Percentiles rank a stretch among this genome's conserved stretches.
Conservation (phyloP, 1,284 basidiomycete species). For the Ceraceosorus guamensis region DNA sequence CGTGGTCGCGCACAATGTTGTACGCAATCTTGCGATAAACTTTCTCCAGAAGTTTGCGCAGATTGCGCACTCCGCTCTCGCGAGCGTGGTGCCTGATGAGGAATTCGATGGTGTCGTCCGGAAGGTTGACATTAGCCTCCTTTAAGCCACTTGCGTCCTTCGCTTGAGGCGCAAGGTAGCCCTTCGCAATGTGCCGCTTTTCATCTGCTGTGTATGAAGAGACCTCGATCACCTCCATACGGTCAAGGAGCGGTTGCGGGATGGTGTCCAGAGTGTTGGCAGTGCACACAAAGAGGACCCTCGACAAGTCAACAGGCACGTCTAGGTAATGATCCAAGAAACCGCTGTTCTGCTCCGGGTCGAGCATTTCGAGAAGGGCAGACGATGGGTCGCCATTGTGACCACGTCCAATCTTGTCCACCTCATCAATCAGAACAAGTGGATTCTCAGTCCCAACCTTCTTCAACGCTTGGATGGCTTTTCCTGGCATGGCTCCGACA, state of each 20-base stretch:
- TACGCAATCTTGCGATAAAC: slow-evolving; percentile 95
- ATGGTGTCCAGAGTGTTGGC: slow-evolving; percentile 71
- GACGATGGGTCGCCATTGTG: slow-evolving; percentile 93
- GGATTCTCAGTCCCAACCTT: slow-evolving; percentile 96
- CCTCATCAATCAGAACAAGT: slow-evolving; percentile 83
- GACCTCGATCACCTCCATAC: slow-evolving; percentile 86
- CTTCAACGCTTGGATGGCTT: slow-evolving; percentile 95
- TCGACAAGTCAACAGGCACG: slow-evolving; percentile 90
- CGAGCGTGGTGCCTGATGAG: slow-evolving; percentile 95
- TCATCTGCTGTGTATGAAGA: slow-evolving; percentile 82
- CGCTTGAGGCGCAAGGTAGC: slow-evolving; percentile 88
- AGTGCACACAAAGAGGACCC: slow-evolving; percentile 95
- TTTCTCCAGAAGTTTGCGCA: slow-evolving; percentile 54
- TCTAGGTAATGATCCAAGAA: slow-evolving; percentile 98
- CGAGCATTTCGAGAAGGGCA: slow-evolving; percentile 91
- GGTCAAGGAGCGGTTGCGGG: slow-evolving; percentile 87
- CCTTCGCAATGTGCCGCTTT: slow-evolving; percentile 83
- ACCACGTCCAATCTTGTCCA: slow-evolving; percentile 93
- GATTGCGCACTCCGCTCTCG: slow-evolving; percentile 66
- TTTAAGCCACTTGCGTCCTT: slow-evolving; percentile 77
- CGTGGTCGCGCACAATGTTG: slow-evolving; percentile 82
- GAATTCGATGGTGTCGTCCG: slow-evolving; percentile 64
- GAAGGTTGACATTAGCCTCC: slow-evolving; percentile 40
- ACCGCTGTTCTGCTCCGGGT: slow-evolving; percentile 92
- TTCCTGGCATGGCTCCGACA: slow-evolving; percentile 81